Evolutionary conservation across 2,329 filamentous ascomycete genomes (phyloP).

Genomic region (Alternaria novae-zelandiae): DNA sequence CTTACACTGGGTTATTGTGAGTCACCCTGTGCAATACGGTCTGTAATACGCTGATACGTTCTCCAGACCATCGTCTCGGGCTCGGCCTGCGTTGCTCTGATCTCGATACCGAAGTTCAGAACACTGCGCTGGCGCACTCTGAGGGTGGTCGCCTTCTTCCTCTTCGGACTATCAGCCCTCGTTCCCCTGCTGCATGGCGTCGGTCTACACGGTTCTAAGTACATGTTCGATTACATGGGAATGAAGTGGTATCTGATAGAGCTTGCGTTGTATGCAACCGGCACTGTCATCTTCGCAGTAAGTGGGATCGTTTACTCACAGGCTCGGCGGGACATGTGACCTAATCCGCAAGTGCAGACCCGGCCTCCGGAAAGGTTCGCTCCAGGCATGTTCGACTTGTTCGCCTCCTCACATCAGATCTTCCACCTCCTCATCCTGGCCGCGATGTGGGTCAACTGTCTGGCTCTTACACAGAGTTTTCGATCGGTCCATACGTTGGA

Average conservation of each 20-base stretch:
- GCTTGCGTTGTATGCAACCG: not conserved
- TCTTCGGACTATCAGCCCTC: not conserved
- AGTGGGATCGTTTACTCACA: accelerated
- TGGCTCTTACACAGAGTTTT: not conserved
- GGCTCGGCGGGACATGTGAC: accelerated
- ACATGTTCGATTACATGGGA: not conserved
- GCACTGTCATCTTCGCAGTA: not conserved
- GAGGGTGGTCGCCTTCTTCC: not conserved
- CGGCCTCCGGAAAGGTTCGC: not conserved
- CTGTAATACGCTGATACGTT: not conserved
- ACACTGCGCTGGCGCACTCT: not conserved
- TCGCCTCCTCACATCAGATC: not conserved
- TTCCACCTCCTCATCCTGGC: not conserved
- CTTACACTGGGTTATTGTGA: not conserved
- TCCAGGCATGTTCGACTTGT: not conserved
- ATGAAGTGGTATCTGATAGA: not conserved
- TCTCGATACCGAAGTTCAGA: not conserved
- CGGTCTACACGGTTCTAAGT: not conserved
- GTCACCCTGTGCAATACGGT: accelerated
- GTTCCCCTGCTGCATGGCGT: not conserved
- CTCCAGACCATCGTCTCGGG: not conserved
- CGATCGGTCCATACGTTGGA: accelerated
- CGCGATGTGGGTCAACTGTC: not conserved
- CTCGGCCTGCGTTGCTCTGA: not conserved
- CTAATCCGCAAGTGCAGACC: accelerated